phyloP scores from a whole-genome alignment of 768 basidiomycete genomes.

The Russula ochroleuca region DNA sequence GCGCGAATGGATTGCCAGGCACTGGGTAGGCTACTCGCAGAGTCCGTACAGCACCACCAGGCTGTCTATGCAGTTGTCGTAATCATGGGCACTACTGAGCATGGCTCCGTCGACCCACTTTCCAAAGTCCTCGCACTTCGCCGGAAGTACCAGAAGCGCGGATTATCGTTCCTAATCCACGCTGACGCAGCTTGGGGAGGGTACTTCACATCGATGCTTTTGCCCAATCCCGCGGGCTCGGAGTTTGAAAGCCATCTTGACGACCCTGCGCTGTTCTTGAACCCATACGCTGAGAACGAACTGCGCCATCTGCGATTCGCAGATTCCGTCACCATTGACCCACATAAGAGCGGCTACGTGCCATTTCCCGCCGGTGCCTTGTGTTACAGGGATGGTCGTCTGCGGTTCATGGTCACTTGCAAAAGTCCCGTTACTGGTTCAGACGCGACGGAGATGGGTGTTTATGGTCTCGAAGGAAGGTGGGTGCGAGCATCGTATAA shows the following conservation, averaged over 20 bases:
- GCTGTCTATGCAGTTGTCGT: constrained; percentile 43
- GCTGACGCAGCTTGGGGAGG: constrained; percentile 48
- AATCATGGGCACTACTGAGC: constrained; percentile 43
- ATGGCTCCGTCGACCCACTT: constrained; percentile 44
- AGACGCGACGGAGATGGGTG: constrained; percentile 38
- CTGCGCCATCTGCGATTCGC: constrained; percentile 30
- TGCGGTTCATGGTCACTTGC: constrained; percentile 40
- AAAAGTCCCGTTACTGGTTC: constrained; percentile 35
- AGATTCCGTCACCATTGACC: constrained; percentile 42
- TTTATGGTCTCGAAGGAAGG: constrained; percentile 49
- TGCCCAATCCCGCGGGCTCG: constrained; percentile 12
- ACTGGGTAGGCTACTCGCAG: constrained; percentile 32
- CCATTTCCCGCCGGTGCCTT: constrained; percentile 44
- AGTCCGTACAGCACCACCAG: constrained; percentile 34
- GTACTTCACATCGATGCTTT: constrained; percentile 40
- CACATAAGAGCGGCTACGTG: constrained; percentile 44
- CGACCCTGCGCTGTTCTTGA: constrained; percentile 34
- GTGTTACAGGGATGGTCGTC: constrained; percentile 40
- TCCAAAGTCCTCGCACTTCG: constrained; percentile 38
- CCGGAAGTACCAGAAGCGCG: constrained; percentile 33
- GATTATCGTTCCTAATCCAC: constrained; percentile 41
- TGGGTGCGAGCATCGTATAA: constrained; percentile 24
- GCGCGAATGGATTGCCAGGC: constrained; percentile 37
- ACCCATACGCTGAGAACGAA: constrained; percentile 32
- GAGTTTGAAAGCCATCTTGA: background rate